A percentile compares a stretch with the other conserved stretches of the same genome.
phyloP scores from a whole-genome alignment of 2,329 filamentous ascomycete genomes.

The Penicillium hesseltinei region DNA sequence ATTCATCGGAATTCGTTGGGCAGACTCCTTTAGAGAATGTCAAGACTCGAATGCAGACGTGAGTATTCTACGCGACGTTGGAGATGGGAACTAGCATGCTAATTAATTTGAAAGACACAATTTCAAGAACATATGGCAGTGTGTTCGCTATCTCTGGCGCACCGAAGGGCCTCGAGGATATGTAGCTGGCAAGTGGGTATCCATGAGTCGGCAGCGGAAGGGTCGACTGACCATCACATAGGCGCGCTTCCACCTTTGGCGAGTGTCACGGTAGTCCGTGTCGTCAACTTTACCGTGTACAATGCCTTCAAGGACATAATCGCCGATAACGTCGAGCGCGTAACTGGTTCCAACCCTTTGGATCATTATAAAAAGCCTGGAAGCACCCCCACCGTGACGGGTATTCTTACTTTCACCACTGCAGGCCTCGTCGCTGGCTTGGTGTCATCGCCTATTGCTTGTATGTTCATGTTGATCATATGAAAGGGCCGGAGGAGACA shows the following conservation, averaged over 20 bases:
- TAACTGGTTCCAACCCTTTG: constrained; percentile 44
- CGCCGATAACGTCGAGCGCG: constrained; percentile 39
- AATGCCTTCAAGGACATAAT: constrained; percentile 43
- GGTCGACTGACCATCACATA: constrained; percentile 18
- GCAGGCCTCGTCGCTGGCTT: constrained; percentile 46
- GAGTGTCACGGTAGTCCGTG: constrained; percentile 47
- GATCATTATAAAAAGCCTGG: constrained; percentile 43
- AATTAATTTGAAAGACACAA: constrained; percentile 37
- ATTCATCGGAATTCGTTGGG: constrained; percentile 1
- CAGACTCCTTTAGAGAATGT: constrained; percentile 50
- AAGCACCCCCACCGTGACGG: constrained; percentile 43
- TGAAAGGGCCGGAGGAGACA: background rate
- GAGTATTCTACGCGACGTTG: constrained; percentile 17
- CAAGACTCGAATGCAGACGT: constrained; percentile 53
- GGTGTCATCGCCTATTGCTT: constrained; percentile 44
- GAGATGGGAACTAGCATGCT: constrained; percentile 2
- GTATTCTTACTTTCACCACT: constrained; percentile 42
- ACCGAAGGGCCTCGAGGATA: constrained; percentile 49
- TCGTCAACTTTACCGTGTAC: constrained; percentile 49
- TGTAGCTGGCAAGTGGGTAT: constrained; percentile 42
- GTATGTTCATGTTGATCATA: constrained; percentile 31
- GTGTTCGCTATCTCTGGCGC: constrained; percentile 46
- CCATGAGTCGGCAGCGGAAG: background rate
- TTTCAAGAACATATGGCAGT: constrained; percentile 44
- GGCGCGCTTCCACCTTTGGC: constrained; percentile 46